Evolutionary conservation across 495 filamentous ascomycete species (phyloP).

Genomic region (Penicillium riverlandense): DNA sequence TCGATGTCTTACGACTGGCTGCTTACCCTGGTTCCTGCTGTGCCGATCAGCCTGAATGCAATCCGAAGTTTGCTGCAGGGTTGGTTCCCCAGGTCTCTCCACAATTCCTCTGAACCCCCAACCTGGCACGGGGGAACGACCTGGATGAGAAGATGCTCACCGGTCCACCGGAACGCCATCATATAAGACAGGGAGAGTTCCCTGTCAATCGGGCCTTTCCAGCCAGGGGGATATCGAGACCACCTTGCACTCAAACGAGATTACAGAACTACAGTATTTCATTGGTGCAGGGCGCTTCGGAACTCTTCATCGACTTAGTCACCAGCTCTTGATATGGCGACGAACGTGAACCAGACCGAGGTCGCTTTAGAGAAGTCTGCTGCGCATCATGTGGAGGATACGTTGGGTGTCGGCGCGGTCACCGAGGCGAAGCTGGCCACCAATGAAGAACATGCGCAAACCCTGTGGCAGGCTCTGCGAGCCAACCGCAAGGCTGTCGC

Average conservation of each 20-base stretch:
- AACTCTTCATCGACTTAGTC: too few relatives aligned
- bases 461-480: constrained; percentile 24
- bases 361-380: constrained; percentile 17
- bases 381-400: constrained; percentile 20
- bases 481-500: constrained; percentile 42
- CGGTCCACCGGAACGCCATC: constrained; percentile 2
- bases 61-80: too few relatives aligned
- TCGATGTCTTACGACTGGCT: too few relatives aligned
- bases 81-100: constrained; percentile 7
- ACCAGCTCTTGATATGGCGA: too few relatives aligned
- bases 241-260: too few relatives aligned
- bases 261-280: too few relatives aligned
- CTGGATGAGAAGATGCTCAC: too few relatives aligned
- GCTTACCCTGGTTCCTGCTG: too few relatives aligned
- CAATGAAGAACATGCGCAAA: constrained; percentile 25
- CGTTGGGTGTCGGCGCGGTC: constrained; percentile 14
- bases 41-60: constrained; percentile 16
- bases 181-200: too few relatives aligned
- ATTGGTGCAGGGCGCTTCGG: too few relatives aligned
- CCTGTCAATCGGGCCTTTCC: too few relatives aligned
- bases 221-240: too few relatives aligned
- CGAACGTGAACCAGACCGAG: constrained; percentile 5
- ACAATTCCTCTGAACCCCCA: neutral
- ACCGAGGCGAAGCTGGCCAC: constrained; percentile 26
- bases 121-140: constrained; percentile 8